Evolutionary conservation across 129 eudicot species (phyloP), one percentile per base, ranked within the genome.

Genomic region (Ambrosia trifida): DNA sequence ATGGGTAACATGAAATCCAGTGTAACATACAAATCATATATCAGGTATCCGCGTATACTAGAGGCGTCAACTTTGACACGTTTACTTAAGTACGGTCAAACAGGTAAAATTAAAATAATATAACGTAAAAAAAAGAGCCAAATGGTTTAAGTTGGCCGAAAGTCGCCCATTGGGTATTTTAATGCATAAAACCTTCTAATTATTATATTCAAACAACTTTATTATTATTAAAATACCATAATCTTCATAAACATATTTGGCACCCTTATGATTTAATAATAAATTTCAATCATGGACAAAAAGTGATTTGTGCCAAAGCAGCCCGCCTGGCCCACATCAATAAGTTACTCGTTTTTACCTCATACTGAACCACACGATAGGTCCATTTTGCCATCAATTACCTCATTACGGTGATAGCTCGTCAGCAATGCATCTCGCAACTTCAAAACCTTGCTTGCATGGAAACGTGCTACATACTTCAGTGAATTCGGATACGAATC

Each of bases 341-440:
- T 33, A 31, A 60, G 33, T 14, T n/a, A 11, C 47, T 35, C 13
- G 14, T 62, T 32, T 62, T 33, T 44, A 17, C 68, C 5, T 13
- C 3, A 35, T 16, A 62, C 8, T 33, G 41, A 59, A 31, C 43
- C 65, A 12, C 43, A 72, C 17, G 11, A 50, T 30, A 7, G 13
- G 46, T 70, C 64, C 45, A 46, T 47, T 53, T 54, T 77, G 63
- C 16, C 60, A 73, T n/a, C 57, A 28, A 28, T 69, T 78, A 94
- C 99, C 99, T 94, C 99, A 81, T 94, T 90, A 36, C 80, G 85
- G 82, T 84, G 99, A 81, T 94, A 94, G 73, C 99, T 90, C 78
- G 91, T 79, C 44, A 94, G 80, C 72, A 94, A 75, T 36, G 96
- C 97, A 84, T 94, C 99, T 72, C 74, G 86, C 78, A 94, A 78